Evolutionary conservation across 306 rosid species (phyloP).

Genomic region (Herpetospermum pedunculosum): DNA sequence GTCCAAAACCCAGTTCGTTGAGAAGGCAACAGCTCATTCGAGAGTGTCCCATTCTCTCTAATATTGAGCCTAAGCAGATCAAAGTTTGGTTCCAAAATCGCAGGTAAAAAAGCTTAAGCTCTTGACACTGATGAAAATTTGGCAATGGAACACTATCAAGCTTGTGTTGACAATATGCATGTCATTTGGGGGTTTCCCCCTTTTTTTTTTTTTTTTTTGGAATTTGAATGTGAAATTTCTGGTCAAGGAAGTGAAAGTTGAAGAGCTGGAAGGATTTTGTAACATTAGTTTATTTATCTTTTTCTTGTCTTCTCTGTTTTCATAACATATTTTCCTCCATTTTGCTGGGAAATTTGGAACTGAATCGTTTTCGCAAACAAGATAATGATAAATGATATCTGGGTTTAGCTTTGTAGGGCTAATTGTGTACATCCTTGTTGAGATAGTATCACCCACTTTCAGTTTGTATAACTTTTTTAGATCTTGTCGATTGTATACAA

Average conservation of each 20-base stretch:
- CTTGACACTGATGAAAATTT: background rate
- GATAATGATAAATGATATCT: background rate
- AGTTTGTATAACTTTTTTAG: background rate
- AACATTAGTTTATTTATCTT: background rate
- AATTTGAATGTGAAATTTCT: background rate
- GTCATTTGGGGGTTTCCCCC: background rate
- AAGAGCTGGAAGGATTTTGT: background rate
- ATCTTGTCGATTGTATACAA: background rate
- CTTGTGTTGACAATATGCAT: background rate
- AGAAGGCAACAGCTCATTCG: conserved; percentile 89
- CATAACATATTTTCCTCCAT: background rate
- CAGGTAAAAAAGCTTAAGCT: conserved; percentile 31
- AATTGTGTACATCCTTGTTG: background rate
- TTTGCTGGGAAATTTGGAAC: background rate
- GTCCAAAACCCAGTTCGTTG: conserved; percentile 87
- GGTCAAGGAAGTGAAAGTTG: background rate
- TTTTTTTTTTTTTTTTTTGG: background rate
- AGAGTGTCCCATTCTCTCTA: conserved; percentile 82
- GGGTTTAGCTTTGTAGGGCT: background rate
- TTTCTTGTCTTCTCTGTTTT: background rate
- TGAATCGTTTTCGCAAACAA: background rate
- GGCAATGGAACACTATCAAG: background rate
- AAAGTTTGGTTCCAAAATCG: conserved; percentile 98
- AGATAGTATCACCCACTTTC: background rate
- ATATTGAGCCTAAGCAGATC: conserved; percentile 95